A percentile compares a stretch with the other conserved stretches of the same genome.
Conservation (phyloP, 2,329 filamentous ascomycete species). For the Sporothrix mexicana region DNA sequence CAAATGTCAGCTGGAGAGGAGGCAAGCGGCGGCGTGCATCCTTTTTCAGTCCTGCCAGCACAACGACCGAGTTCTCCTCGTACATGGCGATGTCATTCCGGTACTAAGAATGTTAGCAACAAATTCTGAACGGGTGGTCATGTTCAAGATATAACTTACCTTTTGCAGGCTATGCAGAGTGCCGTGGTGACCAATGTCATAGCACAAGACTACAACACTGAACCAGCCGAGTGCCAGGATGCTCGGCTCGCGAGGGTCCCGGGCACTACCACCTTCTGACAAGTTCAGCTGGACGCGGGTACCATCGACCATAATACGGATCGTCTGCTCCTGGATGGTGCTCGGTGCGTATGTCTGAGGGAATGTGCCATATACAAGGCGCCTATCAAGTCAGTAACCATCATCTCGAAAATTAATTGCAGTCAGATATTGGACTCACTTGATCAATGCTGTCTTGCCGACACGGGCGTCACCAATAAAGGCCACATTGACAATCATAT, state of each 20-base stretch:
- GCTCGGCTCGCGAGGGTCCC: constrained; percentile 32
- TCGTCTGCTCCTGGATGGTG: constrained; percentile 32
- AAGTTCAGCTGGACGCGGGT: constrained; percentile 36
- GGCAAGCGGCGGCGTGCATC: constrained; percentile 37
- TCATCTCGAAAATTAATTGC: neutral
- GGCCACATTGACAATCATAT: constrained; percentile 38
- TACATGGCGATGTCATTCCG: constrained; percentile 38
- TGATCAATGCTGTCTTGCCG: constrained; percentile 38
- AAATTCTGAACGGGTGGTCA: neutral
- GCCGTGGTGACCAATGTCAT: constrained; percentile 34
- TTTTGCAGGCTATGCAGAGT: constrained; percentile 34
- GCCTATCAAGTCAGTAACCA: constrained; percentile 12
- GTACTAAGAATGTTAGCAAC: constrained; percentile 30
- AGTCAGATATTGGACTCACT: constrained; percentile 26
- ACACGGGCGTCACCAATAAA: constrained; percentile 38
- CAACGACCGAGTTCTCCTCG: constrained; percentile 37
- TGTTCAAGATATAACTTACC: constrained; percentile 4
- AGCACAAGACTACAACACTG: constrained; percentile 39
- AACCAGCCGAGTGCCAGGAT: constrained; percentile 37
- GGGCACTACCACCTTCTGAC: constrained; percentile 36
- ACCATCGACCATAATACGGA: constrained; percentile 33
- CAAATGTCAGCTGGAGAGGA: constrained; percentile 36
- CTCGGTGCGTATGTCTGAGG: constrained; percentile 35
- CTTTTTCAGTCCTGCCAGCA: constrained; percentile 39
- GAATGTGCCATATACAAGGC: constrained; percentile 35